Evolutionary conservation across 2,329 filamentous ascomycete species (phyloP), one percentile per base, ranked within the genome.

Genomic region (Phymatotrichopsis omnivora): DNA sequence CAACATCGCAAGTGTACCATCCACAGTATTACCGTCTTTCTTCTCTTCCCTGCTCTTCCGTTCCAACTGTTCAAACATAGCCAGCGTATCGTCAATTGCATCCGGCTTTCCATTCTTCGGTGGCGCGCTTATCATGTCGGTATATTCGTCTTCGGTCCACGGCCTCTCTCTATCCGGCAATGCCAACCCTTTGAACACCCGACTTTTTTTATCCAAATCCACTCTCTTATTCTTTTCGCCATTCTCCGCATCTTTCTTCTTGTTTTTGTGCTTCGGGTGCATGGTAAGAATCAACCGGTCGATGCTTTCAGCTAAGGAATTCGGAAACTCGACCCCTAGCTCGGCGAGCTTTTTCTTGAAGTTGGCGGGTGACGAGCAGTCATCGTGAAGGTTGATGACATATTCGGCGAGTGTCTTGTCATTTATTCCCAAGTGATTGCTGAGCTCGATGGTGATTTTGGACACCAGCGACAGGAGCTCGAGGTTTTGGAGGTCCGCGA

Each of bases 381-480:
- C 76, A 62, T 81, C 66, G 58, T 93, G 85, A 62, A 94, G 82
- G 51, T 83, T 83, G 61, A 98, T 94, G 59, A 98, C 78, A 62
- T 94, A 98, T 65, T 98, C 91, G 57, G 91, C 87, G 20, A 98
- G 77, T 4, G 85, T 94, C 66, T 93, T 95, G 67, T 98, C 87
- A 62, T 76, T 82, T 58, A 95, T 78, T 45, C 87, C 85, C 49
- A 96, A 67, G 66, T 98, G 85, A 61, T 98, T 98, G 59, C 93
- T 82, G 42, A 98, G 73, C 65, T 98, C 91, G 14, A 83, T 89
- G 11, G 86, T 86, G 58, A 98, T 85, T 64, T 89, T 94, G 39
- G 85, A 91, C 45, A 96, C 86, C 60, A 98, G 79, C 58, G 87
- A 94, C 42, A 98, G 74, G 51, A 93, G 73, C 72, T 98, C 91